Conservation (phyloP, 106 monocot genomes). For the Amphibolis antarctica region DNA sequence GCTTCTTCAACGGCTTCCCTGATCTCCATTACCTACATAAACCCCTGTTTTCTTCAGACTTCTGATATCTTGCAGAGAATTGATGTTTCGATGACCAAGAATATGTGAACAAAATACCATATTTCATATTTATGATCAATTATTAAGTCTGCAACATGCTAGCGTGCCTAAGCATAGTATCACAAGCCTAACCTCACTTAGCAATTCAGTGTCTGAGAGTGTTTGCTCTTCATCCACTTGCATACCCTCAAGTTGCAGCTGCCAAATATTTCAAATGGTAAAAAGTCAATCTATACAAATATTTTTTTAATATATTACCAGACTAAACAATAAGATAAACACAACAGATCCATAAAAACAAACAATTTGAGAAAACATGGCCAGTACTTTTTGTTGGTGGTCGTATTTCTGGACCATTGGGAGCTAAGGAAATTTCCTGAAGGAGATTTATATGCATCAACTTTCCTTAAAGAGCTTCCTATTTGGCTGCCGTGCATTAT, state of each 20-base stretch:
- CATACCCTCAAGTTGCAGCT: conserved; percentile 74
- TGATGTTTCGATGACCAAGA: background rate
- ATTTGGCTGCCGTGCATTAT: too few species aligned
- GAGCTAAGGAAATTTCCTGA: too few species aligned
- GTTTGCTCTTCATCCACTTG: conserved; percentile 83
- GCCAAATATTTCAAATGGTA: background rate
- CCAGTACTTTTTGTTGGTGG: too few species aligned
- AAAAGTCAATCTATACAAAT: background rate
- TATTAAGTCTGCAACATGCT: too few species aligned
- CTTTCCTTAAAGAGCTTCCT: too few species aligned
- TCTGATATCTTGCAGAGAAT: background rate
- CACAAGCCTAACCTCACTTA: conserved; percentile 45
- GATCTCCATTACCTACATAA: conserved; percentile 65
- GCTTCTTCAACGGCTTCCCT: conserved; percentile 67
- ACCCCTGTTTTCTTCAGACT: background rate
- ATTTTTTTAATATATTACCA: too few species aligned
- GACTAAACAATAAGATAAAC: too few species aligned
- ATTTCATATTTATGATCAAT: too few species aligned
- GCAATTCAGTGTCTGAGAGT: conserved; percentile 55
- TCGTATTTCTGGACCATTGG: too few species aligned
- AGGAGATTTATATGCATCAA: too few species aligned
- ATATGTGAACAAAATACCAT: background rate
- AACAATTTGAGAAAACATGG: too few species aligned
- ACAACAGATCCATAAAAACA: too few species aligned
- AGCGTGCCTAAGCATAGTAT: background rate